A percentile compares a stretch with the other conserved stretches of the same genome.
These are phyloP conservation scores for Penicillium arizonense DNA, from an alignment of 495 filamentous ascomycete species.

Conservation along the genomic window DNA sequence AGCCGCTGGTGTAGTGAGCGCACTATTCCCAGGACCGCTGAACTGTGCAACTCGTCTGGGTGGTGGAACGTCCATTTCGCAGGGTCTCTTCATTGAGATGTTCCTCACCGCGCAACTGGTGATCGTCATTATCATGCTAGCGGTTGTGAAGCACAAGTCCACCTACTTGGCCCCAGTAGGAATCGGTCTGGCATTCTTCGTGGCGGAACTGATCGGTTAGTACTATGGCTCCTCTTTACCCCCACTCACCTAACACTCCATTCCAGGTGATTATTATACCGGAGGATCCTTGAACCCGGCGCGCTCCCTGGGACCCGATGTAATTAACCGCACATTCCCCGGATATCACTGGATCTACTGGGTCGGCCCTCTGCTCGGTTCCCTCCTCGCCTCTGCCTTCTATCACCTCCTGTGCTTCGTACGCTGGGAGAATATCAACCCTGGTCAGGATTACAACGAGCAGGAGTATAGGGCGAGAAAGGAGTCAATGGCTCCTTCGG, in stretches of 20 bases:
- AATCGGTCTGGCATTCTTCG: slow-evolving; percentile 72
- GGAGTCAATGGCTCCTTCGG: slow-evolving; percentile 7
- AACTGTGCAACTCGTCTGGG: slow-evolving; percentile 60
- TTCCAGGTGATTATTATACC: slow-evolving; percentile 64
- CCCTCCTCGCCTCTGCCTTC: slow-evolving; percentile 64
- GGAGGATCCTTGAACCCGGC: slow-evolving; percentile 74
- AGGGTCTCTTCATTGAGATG: slow-evolving; percentile 77
- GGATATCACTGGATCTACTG: slow-evolving; percentile 56
- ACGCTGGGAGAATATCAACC: slow-evolving; percentile 76
- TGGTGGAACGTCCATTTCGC: slow-evolving; percentile 53
- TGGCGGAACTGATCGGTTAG: slow-evolving; percentile 64
- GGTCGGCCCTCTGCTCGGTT: slow-evolving; percentile 66
- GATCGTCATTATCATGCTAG: slow-evolving; percentile 79
- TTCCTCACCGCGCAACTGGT: slow-evolving; percentile 77
- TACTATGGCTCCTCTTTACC: neutral
- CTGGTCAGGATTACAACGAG: slow-evolving; percentile 62
- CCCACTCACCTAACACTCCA: neutral
- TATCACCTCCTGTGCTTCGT: slow-evolving; percentile 65
- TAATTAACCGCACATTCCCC: slow-evolving; percentile 63
- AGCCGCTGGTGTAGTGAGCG: slow-evolving; percentile 59
- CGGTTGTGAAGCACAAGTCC: slow-evolving; percentile 77
- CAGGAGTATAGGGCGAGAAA: slow-evolving; percentile 29
- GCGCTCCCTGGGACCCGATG: slow-evolving; percentile 67
- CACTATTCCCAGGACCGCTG: slow-evolving; percentile 61
- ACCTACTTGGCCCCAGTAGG: slow-evolving; percentile 78